Conservation (phyloP, 306 rosid genomes). For the Cucumis sativus region DNA sequence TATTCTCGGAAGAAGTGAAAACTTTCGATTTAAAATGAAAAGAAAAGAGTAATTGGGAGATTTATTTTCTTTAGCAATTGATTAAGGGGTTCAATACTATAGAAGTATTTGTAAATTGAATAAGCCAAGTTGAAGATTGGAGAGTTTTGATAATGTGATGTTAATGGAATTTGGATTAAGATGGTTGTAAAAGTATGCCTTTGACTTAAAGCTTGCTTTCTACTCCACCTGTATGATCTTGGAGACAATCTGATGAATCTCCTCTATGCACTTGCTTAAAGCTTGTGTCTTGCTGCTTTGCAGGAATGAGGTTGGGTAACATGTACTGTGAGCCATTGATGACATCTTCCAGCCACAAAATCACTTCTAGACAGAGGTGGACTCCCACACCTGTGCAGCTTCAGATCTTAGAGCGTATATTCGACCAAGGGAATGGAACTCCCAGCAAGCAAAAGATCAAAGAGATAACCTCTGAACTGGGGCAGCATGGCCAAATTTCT, state of each 20-base stretch:
- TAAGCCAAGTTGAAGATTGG: not conserved
- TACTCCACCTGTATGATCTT: not conserved
- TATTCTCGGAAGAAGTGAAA: not conserved
- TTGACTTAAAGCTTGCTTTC: not conserved
- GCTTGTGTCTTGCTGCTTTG: not conserved
- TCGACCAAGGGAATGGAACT: constrained; percentile 84
- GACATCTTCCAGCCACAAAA: constrained; percentile 74
- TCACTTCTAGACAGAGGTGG: constrained; percentile 94
- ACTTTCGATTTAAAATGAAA: not conserved
- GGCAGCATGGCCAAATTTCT: constrained; percentile 90
- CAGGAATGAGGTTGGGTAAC: constrained; percentile 79
- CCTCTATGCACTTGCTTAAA: not conserved
- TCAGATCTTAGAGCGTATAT: constrained; percentile 78
- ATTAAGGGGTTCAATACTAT: not conserved
- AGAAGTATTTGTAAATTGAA: not conserved
- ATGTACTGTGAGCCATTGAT: constrained; percentile 71
- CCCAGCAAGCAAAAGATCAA: constrained; percentile 94
- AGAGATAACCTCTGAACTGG: constrained; percentile 72
- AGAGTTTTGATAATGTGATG: not conserved
- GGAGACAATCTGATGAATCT: constrained; percentile 7
- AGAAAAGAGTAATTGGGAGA: not conserved
- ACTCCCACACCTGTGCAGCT: constrained; percentile 86
- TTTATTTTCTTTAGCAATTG: not conserved
- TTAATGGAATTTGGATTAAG: not conserved
- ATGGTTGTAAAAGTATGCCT: not conserved